Evolutionary conservation across 2,329 filamentous ascomycete species (phyloP).

Genomic region (Hypomyces rosellus): DNA sequence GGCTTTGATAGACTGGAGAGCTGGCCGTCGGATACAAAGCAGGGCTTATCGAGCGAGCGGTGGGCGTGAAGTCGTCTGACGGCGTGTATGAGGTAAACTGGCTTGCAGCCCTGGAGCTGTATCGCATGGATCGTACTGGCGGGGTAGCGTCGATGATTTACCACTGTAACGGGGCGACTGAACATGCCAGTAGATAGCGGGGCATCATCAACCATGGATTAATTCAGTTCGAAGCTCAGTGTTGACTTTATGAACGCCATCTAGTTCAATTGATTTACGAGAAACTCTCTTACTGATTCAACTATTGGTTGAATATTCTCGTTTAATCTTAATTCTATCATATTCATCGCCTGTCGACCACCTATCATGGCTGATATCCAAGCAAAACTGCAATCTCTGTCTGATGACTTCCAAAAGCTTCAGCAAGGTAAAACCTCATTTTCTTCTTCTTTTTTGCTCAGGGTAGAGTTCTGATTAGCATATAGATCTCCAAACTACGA

Average conservation of each 20-base stretch:
- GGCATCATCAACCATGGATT: constrained; percentile 5
- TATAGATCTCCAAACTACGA: constrained; percentile 69
- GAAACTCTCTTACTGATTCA: not conserved
- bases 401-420: constrained; percentile 80
- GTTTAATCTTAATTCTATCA: not conserved
- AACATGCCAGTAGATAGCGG: constrained; percentile 9
- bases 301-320: not conserved
- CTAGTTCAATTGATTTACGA: not conserved
- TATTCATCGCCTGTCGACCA: not conserved
- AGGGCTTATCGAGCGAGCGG: constrained; percentile 1
- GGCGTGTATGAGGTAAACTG: constrained; percentile 1
- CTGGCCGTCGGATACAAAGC: not conserved
- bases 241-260: not conserved
- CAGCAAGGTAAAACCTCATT: constrained; percentile 63
- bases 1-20: not conserved
- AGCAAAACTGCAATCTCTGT: constrained; percentile 71
- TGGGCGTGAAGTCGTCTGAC: constrained; percentile 3
- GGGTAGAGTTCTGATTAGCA: constrained; percentile 4
- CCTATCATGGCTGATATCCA: constrained; percentile 63
- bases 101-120: constrained; percentile 7
- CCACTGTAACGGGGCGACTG: constrained; percentile 10
- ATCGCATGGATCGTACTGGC: constrained; percentile 7
- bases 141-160: constrained; percentile 11
- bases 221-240: not conserved
- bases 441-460: not conserved